Conservation (phyloP, 331 rosid genomes). For the Rosa hybrid region DNA sequence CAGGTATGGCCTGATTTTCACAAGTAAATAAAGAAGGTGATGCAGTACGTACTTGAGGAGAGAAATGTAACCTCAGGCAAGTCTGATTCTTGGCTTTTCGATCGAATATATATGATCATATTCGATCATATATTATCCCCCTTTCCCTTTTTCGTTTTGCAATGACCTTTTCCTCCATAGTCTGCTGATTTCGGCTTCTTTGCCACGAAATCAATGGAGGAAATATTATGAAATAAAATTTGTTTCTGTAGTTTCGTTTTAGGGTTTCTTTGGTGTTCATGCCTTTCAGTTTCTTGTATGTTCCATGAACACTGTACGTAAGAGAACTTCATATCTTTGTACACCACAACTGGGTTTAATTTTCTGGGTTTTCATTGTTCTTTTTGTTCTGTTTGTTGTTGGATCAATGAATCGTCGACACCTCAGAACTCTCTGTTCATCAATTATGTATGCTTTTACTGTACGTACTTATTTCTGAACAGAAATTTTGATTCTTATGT, state of each 20-base stretch:
- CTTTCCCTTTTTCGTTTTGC: neutral
- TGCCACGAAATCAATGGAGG: slow-evolving; percentile 14
- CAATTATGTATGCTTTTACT: neutral
- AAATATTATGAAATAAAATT: slow-evolving; percentile 13
- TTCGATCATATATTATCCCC: neutral
- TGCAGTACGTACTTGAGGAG: slow-evolving; percentile 28
- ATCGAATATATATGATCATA: slow-evolving; percentile 5
- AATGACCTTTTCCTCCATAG: neutral
- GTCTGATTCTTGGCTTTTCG: slow-evolving; percentile 86
- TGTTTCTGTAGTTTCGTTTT: neutral
- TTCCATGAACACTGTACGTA: neutral
- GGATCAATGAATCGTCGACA: neutral
- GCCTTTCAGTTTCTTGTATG: neutral
- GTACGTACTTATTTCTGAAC: neutral
- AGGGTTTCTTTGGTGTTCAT: neutral
- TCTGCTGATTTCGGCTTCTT: slow-evolving; percentile 1
- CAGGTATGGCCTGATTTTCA: slow-evolving; percentile 57
- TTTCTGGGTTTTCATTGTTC: neutral
- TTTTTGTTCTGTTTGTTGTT: neutral
- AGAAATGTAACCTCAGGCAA: slow-evolving; percentile 75
- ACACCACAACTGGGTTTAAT: neutral
- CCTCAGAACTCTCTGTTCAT: neutral
- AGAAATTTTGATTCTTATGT: neutral
- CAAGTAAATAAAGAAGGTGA: slow-evolving; percentile 16
- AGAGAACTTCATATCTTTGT: neutral